Evolutionary conservation across 2,329 filamentous ascomycete genomes (phyloP).

Genomic region (Ascochyta koolunga): DNA sequence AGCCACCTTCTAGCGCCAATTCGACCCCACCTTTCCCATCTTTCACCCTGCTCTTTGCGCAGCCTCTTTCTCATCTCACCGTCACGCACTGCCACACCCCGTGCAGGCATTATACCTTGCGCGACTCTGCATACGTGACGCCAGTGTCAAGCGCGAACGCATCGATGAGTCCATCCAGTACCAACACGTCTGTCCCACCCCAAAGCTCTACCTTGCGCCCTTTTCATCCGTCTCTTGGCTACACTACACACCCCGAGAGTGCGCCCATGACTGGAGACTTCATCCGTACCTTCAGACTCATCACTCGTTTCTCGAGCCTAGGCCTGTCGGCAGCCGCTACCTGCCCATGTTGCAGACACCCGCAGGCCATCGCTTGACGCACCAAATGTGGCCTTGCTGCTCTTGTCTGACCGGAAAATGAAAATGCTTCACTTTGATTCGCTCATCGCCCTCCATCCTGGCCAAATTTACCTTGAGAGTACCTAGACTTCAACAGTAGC

Average conservation of each 20-base stretch:
- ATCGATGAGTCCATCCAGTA: neutral
- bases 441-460: constrained; percentile 18
- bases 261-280: constrained; percentile 1
- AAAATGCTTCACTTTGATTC: constrained; percentile 19
- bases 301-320: constrained; percentile 19
- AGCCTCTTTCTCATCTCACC: constrained; percentile 30
- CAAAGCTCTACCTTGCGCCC: constrained; percentile 2
- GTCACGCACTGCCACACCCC: constrained; percentile 35
- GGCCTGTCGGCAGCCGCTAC: constrained; percentile 27
- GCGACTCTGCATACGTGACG: constrained; percentile 9
- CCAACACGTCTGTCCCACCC: neutral
- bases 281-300: constrained; percentile 26
- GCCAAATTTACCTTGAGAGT: constrained; percentile 10
- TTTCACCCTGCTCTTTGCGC: constrained; percentile 23
- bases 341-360: constrained; percentile 11
- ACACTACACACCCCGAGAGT: neutral
- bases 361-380: constrained; percentile 27
- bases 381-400: constrained; percentile 28
- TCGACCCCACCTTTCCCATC: constrained; percentile 17
- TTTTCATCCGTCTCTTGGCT: neutral
- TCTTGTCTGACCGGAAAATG: constrained; percentile 43
- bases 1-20: neutral
- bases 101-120: constrained; percentile 17
- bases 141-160: constrained; percentile 2
- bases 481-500: constrained; percentile 27